phyloP scores from a whole-genome alignment of 2,329 filamentous ascomycete species.

The Hyphodiscus sp. region DNA sequence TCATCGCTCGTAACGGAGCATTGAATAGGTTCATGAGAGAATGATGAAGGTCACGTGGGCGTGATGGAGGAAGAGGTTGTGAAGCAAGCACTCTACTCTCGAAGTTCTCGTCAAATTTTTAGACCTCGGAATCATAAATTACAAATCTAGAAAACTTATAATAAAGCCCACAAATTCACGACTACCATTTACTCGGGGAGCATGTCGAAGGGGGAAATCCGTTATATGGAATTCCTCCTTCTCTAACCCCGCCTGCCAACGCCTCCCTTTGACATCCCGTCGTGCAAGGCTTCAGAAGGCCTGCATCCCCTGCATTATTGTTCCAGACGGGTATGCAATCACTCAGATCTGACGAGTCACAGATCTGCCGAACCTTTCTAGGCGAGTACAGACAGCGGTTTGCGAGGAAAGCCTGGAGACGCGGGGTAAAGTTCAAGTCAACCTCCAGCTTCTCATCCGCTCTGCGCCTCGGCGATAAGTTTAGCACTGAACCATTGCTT shows the following conservation, averaged over 20 bases:
- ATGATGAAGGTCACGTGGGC: background rate
- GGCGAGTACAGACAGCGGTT: background rate
- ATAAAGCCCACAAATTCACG: background rate
- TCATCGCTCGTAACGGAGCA: conserved; percentile 11
- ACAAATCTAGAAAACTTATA: background rate
- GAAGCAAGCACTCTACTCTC: too few species aligned
- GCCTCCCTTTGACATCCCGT: background rate
- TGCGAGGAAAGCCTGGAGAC: background rate
- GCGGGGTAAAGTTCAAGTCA: background rate
- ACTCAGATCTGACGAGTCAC: background rate
- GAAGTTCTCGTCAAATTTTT: background rate
- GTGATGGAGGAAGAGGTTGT: too few species aligned
- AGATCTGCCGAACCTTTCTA: background rate
- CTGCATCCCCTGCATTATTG: background rate
- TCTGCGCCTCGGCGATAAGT: background rate
- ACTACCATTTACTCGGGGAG: background rate
- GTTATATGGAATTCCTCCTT: background rate
- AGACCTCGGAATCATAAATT: background rate
- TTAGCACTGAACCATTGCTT: background rate
- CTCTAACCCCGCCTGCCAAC: background rate
- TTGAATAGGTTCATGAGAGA: conserved; percentile 19
- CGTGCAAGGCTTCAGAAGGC: background rate
- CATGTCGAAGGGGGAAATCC: background rate
- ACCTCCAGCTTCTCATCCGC: background rate
- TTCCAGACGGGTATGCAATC: background rate